A percentile compares a stretch with the other conserved stretches of the same genome.
Conservation (phyloP, 1,284 basidiomycete species). For the Stygiomarasmius scandens region DNA sequence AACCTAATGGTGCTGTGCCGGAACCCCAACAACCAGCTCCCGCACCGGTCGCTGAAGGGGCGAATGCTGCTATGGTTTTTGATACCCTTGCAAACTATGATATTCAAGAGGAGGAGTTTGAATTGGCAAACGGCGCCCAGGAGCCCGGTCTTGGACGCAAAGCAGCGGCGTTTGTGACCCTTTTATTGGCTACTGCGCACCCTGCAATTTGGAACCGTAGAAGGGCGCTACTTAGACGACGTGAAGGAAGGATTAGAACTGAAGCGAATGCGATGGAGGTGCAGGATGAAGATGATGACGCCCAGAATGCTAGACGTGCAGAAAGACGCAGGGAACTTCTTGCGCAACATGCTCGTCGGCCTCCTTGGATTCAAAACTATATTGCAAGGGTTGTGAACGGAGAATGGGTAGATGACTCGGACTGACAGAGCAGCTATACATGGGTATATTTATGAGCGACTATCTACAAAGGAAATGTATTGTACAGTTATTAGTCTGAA, state of each 20-base stretch:
- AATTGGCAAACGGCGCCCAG: slow-evolving; percentile 32
- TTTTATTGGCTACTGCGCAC: slow-evolving; percentile 67
- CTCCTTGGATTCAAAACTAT: slow-evolving; percentile 67
- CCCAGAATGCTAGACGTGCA: slow-evolving; percentile 32
- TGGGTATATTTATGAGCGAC: not conserved
- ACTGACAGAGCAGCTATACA: slow-evolving; percentile 28
- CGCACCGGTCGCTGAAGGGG: not conserved
- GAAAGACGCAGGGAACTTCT: slow-evolving; percentile 42
- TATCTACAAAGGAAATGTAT: not conserved
- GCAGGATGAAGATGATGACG: slow-evolving; percentile 31
- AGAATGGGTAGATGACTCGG: slow-evolving; percentile 74
- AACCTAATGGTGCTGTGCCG: not conserved
- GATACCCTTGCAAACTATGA: slow-evolving; percentile 61
- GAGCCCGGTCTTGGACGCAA: slow-evolving; percentile 55
- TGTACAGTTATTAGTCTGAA: not conserved
- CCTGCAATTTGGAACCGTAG: slow-evolving; percentile 78
- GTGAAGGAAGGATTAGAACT: slow-evolving; percentile 70
- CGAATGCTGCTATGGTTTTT: slow-evolving; percentile 33
- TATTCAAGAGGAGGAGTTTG: slow-evolving; percentile 55
- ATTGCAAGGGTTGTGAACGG: slow-evolving; percentile 63
- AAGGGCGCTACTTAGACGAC: slow-evolving; percentile 55
- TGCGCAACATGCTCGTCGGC: slow-evolving; percentile 51
- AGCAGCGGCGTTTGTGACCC: slow-evolving; percentile 52
- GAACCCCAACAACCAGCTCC: not conserved
- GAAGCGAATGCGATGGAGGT: slow-evolving; percentile 58